A percentile compares a stretch with the other conserved stretches of the same genome.
Conservation (phyloP, 2,329 filamentous ascomycete genomes). For the Diaporthe sp. region DNA sequence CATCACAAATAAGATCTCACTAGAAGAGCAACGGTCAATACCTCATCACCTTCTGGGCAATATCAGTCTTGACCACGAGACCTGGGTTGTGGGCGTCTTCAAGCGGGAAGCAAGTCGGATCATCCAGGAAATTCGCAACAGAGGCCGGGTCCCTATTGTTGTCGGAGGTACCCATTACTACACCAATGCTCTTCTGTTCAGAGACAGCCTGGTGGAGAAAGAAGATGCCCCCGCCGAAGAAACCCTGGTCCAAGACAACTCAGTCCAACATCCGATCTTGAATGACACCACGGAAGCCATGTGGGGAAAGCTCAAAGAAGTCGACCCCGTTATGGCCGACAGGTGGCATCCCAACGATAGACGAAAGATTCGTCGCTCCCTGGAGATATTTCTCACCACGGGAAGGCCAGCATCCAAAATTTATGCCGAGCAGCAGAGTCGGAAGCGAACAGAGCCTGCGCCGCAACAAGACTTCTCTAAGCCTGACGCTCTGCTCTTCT, state of each 20-base stretch:
- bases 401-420: conserved; percentile 87
- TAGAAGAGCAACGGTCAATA: conserved; percentile 81
- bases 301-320: conserved; percentile 78
- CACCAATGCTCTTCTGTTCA: conserved; percentile 88
- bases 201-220: conserved; percentile 73
- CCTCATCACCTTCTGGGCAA: conserved; percentile 90
- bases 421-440: conserved; percentile 81
- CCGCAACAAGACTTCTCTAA: conserved; percentile 45
- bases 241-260: conserved; percentile 44
- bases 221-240: background rate
- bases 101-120: conserved; percentile 76
- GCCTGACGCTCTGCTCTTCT: conserved; percentile 79
- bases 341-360: conserved; percentile 95
- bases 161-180: conserved; percentile 98
- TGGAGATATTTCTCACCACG: conserved; percentile 90
- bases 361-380: conserved; percentile 88
- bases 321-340: conserved; percentile 91
- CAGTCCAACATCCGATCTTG: conserved; percentile 76
- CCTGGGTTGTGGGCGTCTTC: conserved; percentile 88
- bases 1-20: conserved; percentile 93
- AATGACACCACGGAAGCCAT: conserved; percentile 79
- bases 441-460: conserved; percentile 46
- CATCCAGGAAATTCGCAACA: conserved; percentile 82
- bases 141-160: conserved; percentile 88
- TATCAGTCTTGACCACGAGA: conserved; percentile 80